Conservation (phyloP, 305 asterid genomes). For the Fraxinus floribunda region DNA sequence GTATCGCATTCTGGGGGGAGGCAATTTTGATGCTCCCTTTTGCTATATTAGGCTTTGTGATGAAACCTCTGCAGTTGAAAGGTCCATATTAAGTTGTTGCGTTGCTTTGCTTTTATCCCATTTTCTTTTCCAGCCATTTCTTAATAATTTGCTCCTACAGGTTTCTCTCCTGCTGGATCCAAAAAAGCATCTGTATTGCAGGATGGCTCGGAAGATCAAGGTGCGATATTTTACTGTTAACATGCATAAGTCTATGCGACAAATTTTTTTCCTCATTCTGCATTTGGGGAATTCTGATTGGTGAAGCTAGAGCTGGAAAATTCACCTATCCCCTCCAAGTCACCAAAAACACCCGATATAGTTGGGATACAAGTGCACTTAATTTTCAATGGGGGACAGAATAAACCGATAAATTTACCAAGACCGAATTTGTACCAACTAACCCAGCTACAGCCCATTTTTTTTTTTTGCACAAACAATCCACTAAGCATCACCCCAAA, state of each 20-base stretch:
- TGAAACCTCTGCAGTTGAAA: conserved; percentile 91
- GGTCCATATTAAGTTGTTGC: conserved; percentile 41
- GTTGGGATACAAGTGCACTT: not conserved
- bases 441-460: not conserved
- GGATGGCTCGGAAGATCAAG: conserved; percentile 54
- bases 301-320: not conserved
- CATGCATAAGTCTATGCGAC: conserved; percentile 6
- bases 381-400: not conserved
- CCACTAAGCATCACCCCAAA: not conserved
- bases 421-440: not conserved
- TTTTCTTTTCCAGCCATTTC: conserved; percentile 20
- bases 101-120: conserved; percentile 16
- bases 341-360: not conserved
- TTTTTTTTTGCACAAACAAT: not conserved
- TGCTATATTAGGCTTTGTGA: conserved; percentile 81
- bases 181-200: conserved; percentile 43
- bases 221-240: conserved; percentile 32
- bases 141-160: conserved; percentile 44
- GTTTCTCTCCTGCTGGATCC: conserved; percentile 58
- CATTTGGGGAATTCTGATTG: not conserved
- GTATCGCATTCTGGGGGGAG: conserved; percentile 85
- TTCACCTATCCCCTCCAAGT: not conserved
- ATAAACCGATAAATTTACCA: not conserved
- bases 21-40: conserved; percentile 94
- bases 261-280: not conserved